Conservation (phyloP, 1,284 basidiomycete species). For the Albatrellus sp. region DNA sequence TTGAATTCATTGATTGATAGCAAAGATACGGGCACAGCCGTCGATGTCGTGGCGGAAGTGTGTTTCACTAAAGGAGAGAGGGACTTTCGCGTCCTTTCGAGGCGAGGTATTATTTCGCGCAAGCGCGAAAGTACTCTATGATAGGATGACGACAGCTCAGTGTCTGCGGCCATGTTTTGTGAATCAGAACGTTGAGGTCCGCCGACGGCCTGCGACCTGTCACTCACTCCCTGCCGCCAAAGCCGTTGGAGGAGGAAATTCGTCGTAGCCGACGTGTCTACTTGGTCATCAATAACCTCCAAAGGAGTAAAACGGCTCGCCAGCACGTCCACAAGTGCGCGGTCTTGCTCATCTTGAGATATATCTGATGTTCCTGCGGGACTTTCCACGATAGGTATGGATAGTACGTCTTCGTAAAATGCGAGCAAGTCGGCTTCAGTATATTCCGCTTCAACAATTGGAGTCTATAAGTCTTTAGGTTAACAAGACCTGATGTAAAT, state of each 20-base stretch:
- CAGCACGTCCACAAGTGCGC: conserved; percentile 5
- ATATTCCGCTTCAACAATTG: conserved; percentile 19
- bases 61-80: background rate
- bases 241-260: too few relatives aligned
- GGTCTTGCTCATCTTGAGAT: conserved; percentile 3
- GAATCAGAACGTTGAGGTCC: background rate
- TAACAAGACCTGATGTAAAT: background rate
- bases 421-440: conserved; percentile 9
- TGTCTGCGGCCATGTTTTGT: background rate
- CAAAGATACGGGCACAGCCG: conserved; percentile 6
- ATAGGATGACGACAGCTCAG: background rate
- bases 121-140: conserved; percentile 5
- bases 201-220: too few relatives aligned
- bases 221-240: too few relatives aligned
- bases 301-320: conserved; percentile 3
- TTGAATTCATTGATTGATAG: conserved; percentile 38
- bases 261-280: background rate
- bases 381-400: background rate
- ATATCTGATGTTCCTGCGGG: background rate
- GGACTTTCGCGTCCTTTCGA: background rate
- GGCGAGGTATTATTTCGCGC: conserved; percentile 2
- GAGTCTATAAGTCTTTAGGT: background rate
- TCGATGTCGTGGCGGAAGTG: background rate
- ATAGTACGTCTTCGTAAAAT: conserved; percentile 13
- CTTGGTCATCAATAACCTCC: background rate